A percentile compares a stretch with the other conserved stretches of the same genome.
Evolutionary conservation across 1,284 basidiomycete species (phyloP).

Genomic region (Ceratobasidium papillatum): DNA sequence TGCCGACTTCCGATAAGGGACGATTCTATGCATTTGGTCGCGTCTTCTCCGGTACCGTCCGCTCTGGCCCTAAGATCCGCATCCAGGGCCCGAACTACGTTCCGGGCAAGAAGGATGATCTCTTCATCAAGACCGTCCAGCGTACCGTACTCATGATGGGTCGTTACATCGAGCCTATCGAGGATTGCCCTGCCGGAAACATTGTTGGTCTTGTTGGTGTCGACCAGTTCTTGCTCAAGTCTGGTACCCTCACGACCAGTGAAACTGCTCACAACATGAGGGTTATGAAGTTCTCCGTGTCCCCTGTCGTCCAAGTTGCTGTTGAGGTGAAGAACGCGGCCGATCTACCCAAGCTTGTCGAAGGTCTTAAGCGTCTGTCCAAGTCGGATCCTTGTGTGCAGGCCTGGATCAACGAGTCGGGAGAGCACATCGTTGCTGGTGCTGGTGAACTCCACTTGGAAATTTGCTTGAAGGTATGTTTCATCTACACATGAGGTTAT

Average conservation of each 20-base stretch:
- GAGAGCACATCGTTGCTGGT: conserved; percentile 99
- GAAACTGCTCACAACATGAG: conserved; percentile 99
- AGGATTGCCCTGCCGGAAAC: conserved; percentile 99
- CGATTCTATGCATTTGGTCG: conserved; percentile 99
- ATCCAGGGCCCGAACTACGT: conserved; percentile 99
- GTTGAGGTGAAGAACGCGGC: conserved; percentile 99
- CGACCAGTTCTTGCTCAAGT: conserved; percentile 99
- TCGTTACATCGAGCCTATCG: conserved; percentile 97
- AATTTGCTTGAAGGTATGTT: conserved; percentile 93
- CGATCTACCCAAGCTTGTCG: conserved; percentile 99
- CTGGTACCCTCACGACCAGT: conserved; percentile 95
- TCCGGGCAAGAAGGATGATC: conserved; percentile 98
- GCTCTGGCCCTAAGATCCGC: conserved; percentile 97
- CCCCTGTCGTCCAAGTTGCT: conserved; percentile 98
- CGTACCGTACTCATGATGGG: conserved; percentile 99
- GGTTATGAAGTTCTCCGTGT: conserved; percentile 99
- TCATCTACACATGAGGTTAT: conserved; percentile 11
- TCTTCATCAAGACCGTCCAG: conserved; percentile 98
- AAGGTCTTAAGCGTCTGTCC: conserved; percentile 99
- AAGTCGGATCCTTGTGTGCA: conserved; percentile 99
- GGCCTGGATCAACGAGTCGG: conserved; percentile 89
- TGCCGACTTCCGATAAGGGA: conserved; percentile 99
- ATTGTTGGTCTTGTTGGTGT: conserved; percentile 99
- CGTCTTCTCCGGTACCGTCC: conserved; percentile 99
- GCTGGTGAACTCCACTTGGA: conserved; percentile 99